Base-by-base conservation (phyloP, 306 rosid genomes). In the Sesbania bispinosa region DNA sequence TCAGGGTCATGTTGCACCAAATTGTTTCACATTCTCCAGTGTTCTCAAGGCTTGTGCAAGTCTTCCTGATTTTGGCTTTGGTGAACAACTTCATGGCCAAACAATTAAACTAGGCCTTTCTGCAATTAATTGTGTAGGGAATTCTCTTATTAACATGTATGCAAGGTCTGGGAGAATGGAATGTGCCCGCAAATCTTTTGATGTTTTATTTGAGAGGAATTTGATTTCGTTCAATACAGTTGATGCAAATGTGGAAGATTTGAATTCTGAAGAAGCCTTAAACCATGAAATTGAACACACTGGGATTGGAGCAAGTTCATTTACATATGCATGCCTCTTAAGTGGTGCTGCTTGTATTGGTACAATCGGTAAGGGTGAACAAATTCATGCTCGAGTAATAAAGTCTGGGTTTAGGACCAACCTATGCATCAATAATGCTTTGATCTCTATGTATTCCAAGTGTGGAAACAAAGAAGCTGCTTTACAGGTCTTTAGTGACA, bases 361-460 rank as follows among this genome's bases (percentile, higher is more conserved):
- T 53, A 26, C 82, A 48, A 71, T 85, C 41, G 76, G 77, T 27
- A 83, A 83, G 79, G 93, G 93, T 2, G 93, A 85, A 67, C 90
- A 88, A 63, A 79, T 85, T 63, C 90, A 88, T 79, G 84, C 87
- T 18, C 52, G 65, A 24, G 39, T 81, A 8, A 41, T 85, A 18
- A 85, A 88, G 70, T 81, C 77, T 0, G 90, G 90, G 10, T 77
- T 74, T 62, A 73, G 73, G 5, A 67, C 59, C 18, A 66, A 81
- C 61, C 75, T 48, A 36, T 51, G 73, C 55, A 19, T 83, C 38
- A 69, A 80, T 70, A 88, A 85, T 81, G 88, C 90, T 46, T 77
- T 85, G 62, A 81, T 88, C 71, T 83, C 88, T 41, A 83, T 88
- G 93, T 88, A 85, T 74, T 85, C 90, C n/a, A 85, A 83, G 76